A percentile compares a stretch with the other conserved stretches of the same genome.
Conservation (phyloP, 108 stramenopile genomes). For the Chaetoceros tenuissimus region DNA sequence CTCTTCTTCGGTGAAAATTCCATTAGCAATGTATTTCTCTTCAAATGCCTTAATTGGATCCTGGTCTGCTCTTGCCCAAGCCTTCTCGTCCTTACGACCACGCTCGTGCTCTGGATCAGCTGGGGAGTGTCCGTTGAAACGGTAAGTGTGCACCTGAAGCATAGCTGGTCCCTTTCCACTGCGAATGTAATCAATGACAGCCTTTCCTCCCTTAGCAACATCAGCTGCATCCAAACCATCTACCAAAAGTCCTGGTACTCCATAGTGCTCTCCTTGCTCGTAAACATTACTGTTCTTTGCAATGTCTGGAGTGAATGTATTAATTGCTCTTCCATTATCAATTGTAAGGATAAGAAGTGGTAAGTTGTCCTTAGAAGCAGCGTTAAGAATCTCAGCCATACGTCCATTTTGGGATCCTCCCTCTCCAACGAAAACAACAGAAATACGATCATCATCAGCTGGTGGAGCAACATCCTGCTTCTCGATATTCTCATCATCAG, state of each 20-base stretch:
- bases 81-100: conserved; percentile 97
- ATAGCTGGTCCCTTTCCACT: conserved; percentile 91
- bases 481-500: conserved; percentile 60
- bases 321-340: conserved; percentile 98
- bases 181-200: conserved; percentile 93
- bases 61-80: conserved; percentile 90
- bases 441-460: conserved; percentile 84
- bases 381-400: conserved; percentile 92
- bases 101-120: conserved; percentile 98
- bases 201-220: conserved; percentile 92
- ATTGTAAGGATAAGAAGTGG: conserved; percentile 90
- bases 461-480: conserved; percentile 79
- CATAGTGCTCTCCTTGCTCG: conserved; percentile 92
- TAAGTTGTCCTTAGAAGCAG: conserved; percentile 94
- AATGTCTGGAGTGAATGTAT: conserved; percentile 96
- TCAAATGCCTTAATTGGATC: conserved; percentile 96
- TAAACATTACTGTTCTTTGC: conserved; percentile 89
- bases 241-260: conserved; percentile 88
- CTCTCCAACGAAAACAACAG: conserved; percentile 94
- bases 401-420: conserved; percentile 96
- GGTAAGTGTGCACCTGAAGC: conserved; percentile 95
- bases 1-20: conserved; percentile 85
- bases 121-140: conserved; percentile 97
- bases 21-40: conserved; percentile 59
- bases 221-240: conserved; percentile 88